phyloP scores from a whole-genome alignment of 768 basidiomycete genomes.

The Holtermannia corniformis region DNA sequence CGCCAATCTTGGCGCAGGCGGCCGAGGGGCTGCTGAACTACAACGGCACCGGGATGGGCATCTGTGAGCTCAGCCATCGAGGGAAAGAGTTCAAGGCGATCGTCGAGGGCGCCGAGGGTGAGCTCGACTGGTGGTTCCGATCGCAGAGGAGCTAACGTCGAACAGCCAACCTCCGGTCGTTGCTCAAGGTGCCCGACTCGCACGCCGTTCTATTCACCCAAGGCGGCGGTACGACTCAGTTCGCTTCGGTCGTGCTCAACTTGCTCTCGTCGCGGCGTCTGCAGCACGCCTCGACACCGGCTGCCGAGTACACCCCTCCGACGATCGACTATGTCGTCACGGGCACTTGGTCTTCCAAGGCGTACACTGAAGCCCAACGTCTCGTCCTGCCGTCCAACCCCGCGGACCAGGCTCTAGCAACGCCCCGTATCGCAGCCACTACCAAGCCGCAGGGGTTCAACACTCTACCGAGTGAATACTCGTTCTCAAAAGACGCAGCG shows the following conservation, averaged over 20 bases:
- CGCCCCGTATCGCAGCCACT: constrained; percentile 56
- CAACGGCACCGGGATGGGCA: constrained; percentile 79
- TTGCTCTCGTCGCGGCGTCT: constrained; percentile 77
- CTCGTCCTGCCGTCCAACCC: constrained; percentile 46
- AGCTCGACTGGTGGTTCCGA: background rate
- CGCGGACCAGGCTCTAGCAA: constrained; percentile 38
- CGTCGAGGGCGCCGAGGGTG: constrained; percentile 46
- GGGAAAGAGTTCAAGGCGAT: constrained; percentile 75
- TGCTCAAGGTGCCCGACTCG: constrained; percentile 70
- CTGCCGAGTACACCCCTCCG: constrained; percentile 40
- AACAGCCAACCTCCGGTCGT: constrained; percentile 58
- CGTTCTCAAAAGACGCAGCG: constrained; percentile 69
- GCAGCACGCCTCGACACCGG: constrained; percentile 48
- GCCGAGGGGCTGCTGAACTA: constrained; percentile 81
- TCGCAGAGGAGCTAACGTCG: background rate
- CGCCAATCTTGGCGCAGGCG: constrained; percentile 74
- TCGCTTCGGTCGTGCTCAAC: constrained; percentile 85
- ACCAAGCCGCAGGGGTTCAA: constrained; percentile 56
- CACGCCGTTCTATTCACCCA: constrained; percentile 87
- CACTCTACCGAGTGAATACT: constrained; percentile 67
- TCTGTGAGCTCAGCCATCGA: constrained; percentile 93
- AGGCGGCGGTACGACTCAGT: constrained; percentile 86
- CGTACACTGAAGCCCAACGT: constrained; percentile 67
- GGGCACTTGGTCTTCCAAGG: constrained; percentile 85
- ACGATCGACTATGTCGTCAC: constrained; percentile 79